phyloP scores from a whole-genome alignment of 768 basidiomycete genomes.

The Amyloporia xantha region DNA sequence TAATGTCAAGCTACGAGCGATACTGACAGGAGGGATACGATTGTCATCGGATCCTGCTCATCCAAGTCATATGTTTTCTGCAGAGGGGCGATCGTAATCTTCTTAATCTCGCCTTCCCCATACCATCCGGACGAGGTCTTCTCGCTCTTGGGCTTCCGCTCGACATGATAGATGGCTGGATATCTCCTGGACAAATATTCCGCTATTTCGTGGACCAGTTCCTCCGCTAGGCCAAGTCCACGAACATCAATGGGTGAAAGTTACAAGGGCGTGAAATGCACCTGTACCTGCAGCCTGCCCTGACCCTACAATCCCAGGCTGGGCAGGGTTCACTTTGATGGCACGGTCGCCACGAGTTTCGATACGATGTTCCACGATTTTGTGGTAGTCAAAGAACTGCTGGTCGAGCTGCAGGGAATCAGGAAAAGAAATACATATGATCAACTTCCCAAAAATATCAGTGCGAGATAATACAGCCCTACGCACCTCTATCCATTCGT shows the following conservation, averaged over 20 bases:
- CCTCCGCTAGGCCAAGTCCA: conserved; percentile 38
- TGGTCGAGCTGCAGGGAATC: conserved; percentile 60
- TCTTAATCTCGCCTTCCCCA: conserved; percentile 42
- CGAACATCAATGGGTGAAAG: background rate
- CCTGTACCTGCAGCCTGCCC: conserved; percentile 14
- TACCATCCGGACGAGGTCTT: conserved; percentile 29
- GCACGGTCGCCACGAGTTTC: conserved; percentile 40
- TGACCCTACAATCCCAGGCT: conserved; percentile 25
- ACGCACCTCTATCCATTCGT: conserved; percentile 67
- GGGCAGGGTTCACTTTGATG: conserved; percentile 44
- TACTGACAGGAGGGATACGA: conserved; percentile 56
- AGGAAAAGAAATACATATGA: background rate
- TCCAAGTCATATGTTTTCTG: conserved; percentile 45
- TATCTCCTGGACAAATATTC: conserved; percentile 62
- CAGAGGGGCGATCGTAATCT: conserved; percentile 44
- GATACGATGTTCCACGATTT: conserved; percentile 53
- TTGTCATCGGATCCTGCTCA: conserved; percentile 48
- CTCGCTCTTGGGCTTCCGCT: conserved; percentile 23
- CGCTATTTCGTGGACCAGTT: conserved; percentile 61
- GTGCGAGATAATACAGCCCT: too few relatives aligned
- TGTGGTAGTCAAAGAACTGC: conserved; percentile 46
- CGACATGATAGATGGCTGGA: conserved; percentile 47
- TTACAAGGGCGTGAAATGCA: background rate
- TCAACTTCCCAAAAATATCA: too few relatives aligned
- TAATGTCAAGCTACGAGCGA: background rate